Base-by-base conservation (phyloP, 306 rosid genomes). In the Mimosa pudica region DNA sequence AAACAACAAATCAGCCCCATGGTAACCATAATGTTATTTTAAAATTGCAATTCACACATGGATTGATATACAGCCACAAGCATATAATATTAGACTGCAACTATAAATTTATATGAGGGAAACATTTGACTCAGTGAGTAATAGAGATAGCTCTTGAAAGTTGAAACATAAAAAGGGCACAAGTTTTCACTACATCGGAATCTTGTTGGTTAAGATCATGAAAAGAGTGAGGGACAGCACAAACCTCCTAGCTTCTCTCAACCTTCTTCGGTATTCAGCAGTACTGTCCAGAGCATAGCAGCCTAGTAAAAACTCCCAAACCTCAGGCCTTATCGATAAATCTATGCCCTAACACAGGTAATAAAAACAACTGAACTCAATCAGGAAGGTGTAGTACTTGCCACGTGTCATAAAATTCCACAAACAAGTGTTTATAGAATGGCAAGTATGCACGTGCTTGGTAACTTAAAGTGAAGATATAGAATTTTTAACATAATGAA, bases 231-330 rank as follows among this genome's bases (percentile, higher is more conserved):
- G 36, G 77, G 52, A 67, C 69, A 24, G 68, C 17, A 74, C 73
- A 32, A 32, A 94, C 98, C 98, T 94, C 76, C 98, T 87, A 79
- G 97, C 98, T 68, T 84, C 82, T 79, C 98, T 87, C 83, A 92
- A 80, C 79, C 87, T 89, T 81, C 85, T 76, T 49, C 97, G 94
- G 47, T 87, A 81, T 73, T 90, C 94, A 5, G 90, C 80, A 47
- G 94, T 92, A 89, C 94, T 94, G 73, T 90, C 88, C 69, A 86
- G 85, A 13, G 92, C 86, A 88, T 92, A 94, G 79, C 97, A 94
- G 71, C 98, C 97, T 30, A 94, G 97, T 82, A 94, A 86, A 87
- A 92, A 90, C 89, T 94, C 98, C 98, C 98, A 94, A 77, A 94
- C 97, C 77, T 87, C 93, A 49, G 93, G 86, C 82, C 97, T 89